Conservation (phyloP, 768 basidiomycete species). For the Mycena metata region DNA sequence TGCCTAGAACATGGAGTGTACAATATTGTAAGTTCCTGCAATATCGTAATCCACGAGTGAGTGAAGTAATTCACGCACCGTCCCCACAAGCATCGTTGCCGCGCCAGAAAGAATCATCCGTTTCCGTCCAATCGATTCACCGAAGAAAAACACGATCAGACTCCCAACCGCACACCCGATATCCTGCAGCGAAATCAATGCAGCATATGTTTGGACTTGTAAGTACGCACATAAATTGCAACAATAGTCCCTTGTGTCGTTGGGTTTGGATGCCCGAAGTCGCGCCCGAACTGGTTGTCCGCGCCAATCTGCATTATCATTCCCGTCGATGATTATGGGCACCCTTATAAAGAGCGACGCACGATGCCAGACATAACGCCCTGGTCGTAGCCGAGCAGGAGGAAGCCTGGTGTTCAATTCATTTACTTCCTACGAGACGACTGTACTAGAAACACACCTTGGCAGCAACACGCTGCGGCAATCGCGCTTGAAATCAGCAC, state of each 20-base stretch:
- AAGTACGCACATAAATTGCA: constrained; percentile 50
- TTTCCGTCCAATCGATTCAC: constrained; percentile 54
- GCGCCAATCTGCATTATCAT: constrained; percentile 50
- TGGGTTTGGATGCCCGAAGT: constrained; percentile 53
- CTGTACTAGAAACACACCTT: constrained; percentile 39
- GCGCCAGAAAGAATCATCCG: constrained; percentile 56
- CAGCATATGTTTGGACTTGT: neutral
- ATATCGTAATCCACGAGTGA: neutral
- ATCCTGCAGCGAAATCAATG: constrained; percentile 43
- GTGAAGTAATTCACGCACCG: constrained; percentile 39
- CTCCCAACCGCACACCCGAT: constrained; percentile 56
- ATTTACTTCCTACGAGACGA: neutral
- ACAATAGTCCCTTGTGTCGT: constrained; percentile 56
- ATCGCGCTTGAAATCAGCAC: neutral
- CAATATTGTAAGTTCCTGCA: neutral
- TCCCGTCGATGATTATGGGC: no score
- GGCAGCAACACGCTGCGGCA: constrained; percentile 54
- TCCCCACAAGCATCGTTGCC: constrained; percentile 54
- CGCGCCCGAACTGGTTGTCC: constrained; percentile 56
- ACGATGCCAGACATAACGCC: constrained; percentile 60
- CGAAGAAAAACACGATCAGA: constrained; percentile 53
- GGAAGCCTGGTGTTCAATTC: constrained; percentile 36
- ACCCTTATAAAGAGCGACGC: constrained; percentile 2
- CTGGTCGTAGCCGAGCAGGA: constrained; percentile 55
- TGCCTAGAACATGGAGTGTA: constrained; percentile 40